These are phyloP conservation scores for Tephrocybe sp. DNA, from an alignment of 768 basidiomycete genomes.

Conservation along the genomic window DNA sequence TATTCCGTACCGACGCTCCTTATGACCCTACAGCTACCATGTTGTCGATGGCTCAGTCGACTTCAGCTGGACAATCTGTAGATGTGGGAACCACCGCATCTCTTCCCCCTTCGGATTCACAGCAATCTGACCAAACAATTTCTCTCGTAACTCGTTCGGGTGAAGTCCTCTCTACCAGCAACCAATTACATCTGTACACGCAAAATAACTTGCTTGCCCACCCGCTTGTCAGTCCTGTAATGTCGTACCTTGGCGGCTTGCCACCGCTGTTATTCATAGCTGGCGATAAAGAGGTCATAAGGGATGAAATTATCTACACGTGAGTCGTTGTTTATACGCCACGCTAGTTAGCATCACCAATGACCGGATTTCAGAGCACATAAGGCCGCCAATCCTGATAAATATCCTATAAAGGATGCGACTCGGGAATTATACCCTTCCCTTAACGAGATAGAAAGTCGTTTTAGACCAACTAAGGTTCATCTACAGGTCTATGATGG, in stretches of 20 bases:
- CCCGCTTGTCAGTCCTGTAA: slow-evolving; percentile 80
- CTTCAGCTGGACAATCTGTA: slow-evolving; percentile 33
- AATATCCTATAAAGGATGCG: slow-evolving; percentile 51
- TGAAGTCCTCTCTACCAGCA: slow-evolving; percentile 50
- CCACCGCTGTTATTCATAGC: slow-evolving; percentile 85
- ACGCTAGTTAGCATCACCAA: slow-evolving; percentile 1
- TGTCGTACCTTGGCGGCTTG: slow-evolving; percentile 86
- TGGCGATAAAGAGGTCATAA: slow-evolving; percentile 87
- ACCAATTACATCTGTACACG: slow-evolving; percentile 86
- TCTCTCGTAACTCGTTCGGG: slow-evolving; percentile 45
- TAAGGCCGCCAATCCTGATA: slow-evolving; percentile 83
- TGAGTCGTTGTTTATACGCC: slow-evolving; percentile 32
- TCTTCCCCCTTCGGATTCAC: slow-evolving; percentile 36
- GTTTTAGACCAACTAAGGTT: slow-evolving; percentile 67
- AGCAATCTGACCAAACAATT: slow-evolving; percentile 43
- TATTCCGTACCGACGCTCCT: slow-evolving; percentile 37
- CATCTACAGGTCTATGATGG: slow-evolving; percentile 95
- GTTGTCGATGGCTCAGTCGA: slow-evolving; percentile 19
- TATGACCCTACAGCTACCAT: slow-evolving; percentile 21
- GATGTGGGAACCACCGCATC: slow-evolving; percentile 50
- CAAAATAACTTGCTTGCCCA: slow-evolving; percentile 76
- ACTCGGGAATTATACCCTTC: slow-evolving; percentile 54
- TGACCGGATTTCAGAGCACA: slow-evolving; percentile 81
- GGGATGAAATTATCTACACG: slow-evolving; percentile 92
- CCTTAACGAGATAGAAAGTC: slow-evolving; percentile 53